phyloP scores from a whole-genome alignment of 2,329 filamentous ascomycete species.

The Colletotrichum gloeosporioides region DNA sequence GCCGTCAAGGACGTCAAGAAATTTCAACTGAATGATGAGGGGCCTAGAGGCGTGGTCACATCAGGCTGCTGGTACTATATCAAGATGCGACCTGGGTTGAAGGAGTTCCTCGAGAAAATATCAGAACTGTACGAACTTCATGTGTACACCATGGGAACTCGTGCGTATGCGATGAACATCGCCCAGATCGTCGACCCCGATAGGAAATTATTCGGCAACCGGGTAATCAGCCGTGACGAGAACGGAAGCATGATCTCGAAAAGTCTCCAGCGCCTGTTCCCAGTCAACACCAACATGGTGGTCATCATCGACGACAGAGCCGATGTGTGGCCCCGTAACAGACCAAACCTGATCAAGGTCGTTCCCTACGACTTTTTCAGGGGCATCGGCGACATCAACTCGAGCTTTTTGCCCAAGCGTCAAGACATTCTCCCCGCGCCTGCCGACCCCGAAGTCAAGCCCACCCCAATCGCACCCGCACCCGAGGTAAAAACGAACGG shows the following conservation, averaged over 20 bases:
- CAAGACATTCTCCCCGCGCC: constrained; percentile 51
- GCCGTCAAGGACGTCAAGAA: constrained; percentile 87
- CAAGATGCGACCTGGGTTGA: constrained; percentile 89
- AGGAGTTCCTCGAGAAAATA: constrained; percentile 79
- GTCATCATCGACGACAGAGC: constrained; percentile 98
- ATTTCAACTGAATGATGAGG: constrained; percentile 90
- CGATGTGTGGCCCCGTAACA: constrained; percentile 93
- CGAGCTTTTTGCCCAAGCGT: constrained; percentile 89
- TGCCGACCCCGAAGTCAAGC: neutral
- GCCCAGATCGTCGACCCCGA: constrained; percentile 92
- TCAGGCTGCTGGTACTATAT: constrained; percentile 94
- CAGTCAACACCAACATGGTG: constrained; percentile 98
- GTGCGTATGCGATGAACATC: constrained; percentile 93
- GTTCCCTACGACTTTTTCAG: constrained; percentile 97
- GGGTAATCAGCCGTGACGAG: constrained; percentile 95
- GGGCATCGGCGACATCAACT: constrained; percentile 98
- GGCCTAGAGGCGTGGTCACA: constrained; percentile 68
- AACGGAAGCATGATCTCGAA: constrained; percentile 93
- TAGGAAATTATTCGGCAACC: constrained; percentile 87
- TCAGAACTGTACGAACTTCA: constrained; percentile 90
- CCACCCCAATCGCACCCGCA: neutral
- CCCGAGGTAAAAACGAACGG: constrained; percentile 10
- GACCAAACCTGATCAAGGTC: constrained; percentile 92
- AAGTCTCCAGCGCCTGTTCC: constrained; percentile 88
- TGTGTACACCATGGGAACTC: constrained; percentile 98